phyloP scores from a whole-genome alignment of 306 rosid species.

The Ceratonia siliqua region DNA sequence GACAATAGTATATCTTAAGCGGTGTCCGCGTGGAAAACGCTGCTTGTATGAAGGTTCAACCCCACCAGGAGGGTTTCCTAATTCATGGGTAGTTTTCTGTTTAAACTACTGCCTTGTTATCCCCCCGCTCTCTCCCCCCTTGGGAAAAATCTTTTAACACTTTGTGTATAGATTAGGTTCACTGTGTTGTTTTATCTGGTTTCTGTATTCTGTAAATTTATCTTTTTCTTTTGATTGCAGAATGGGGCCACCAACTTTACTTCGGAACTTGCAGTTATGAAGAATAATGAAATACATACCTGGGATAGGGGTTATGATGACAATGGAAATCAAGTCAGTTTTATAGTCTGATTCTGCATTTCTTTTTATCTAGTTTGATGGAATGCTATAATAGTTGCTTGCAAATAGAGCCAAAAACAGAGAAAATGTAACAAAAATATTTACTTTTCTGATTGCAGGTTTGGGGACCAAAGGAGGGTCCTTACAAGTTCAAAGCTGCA shows the following conservation, averaged over 20 bases:
- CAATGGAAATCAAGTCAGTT: constrained; percentile 77
- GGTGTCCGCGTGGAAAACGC: constrained; percentile 89
- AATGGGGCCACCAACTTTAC: constrained; percentile 82
- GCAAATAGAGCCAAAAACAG: not conserved
- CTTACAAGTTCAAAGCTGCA: constrained; percentile 82
- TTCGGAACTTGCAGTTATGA: constrained; percentile 74
- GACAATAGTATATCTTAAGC: constrained; percentile 72
- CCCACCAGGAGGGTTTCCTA: constrained; percentile 91
- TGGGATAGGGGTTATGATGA: constrained; percentile 91
- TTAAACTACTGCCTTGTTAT: not conserved
- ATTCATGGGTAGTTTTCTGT: constrained; percentile 74
- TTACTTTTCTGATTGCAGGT: constrained; percentile 53
- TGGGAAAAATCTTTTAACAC: not conserved
- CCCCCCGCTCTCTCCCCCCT: not conserved
- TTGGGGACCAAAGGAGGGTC: constrained; percentile 93
- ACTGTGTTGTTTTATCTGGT: not conserved
- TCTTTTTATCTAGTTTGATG: constrained; percentile 21
- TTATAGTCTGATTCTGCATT: not conserved
- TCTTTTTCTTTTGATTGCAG: constrained; percentile 46
- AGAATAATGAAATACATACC: constrained; percentile 79
- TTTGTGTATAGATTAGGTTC: not conserved
- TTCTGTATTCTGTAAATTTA: not conserved
- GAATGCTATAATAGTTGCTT: not conserved
- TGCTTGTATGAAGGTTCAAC: constrained; percentile 95
- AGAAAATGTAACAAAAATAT: not conserved